phyloP scores from a whole-genome alignment of 176 grass and related monocot species.

The Eleusine indica region DNA sequence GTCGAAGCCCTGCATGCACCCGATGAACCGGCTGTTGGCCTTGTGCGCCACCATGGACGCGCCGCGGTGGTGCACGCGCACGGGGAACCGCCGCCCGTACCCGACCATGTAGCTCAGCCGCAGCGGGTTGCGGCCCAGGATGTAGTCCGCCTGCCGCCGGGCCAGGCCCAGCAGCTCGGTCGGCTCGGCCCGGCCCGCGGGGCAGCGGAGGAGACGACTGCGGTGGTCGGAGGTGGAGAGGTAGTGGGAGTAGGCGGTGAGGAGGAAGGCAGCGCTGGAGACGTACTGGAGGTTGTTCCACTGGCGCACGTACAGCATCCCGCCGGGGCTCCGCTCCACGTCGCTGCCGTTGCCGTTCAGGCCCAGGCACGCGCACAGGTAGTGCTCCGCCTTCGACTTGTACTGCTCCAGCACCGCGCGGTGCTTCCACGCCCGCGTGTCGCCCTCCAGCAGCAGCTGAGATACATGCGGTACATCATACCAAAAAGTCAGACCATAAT shows the following conservation, averaged over 20 bases:
- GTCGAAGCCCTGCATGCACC: conserved; percentile 91
- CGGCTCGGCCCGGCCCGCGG: conserved; percentile 28
- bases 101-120: conserved; percentile 81
- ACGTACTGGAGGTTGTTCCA: conserved; percentile 94
- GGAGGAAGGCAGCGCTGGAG: conserved; percentile 78
- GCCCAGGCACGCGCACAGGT: conserved; percentile 75
- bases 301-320: conserved; percentile 78
- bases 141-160: conserved; percentile 80
- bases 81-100: conserved; percentile 62
- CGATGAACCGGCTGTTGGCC: conserved; percentile 76
- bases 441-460: conserved; percentile 71
- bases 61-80: conserved; percentile 73
- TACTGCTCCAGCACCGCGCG: conserved; percentile 59
- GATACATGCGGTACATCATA: no score
- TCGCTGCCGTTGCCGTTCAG: conserved; percentile 67
- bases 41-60: conserved; percentile 87
- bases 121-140: conserved; percentile 82
- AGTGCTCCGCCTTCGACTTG: conserved; percentile 85
- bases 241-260: conserved; percentile 67
- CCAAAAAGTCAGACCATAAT: not conserved
- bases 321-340: conserved; percentile 68
- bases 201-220: no score
- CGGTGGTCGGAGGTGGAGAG: conserved; percentile 26
- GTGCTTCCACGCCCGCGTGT: conserved; percentile 40
- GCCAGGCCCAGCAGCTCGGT: conserved; percentile 59